phyloP scores from a whole-genome alignment of 495 filamentous ascomycete genomes.

The Aspergillus campestris region DNA sequence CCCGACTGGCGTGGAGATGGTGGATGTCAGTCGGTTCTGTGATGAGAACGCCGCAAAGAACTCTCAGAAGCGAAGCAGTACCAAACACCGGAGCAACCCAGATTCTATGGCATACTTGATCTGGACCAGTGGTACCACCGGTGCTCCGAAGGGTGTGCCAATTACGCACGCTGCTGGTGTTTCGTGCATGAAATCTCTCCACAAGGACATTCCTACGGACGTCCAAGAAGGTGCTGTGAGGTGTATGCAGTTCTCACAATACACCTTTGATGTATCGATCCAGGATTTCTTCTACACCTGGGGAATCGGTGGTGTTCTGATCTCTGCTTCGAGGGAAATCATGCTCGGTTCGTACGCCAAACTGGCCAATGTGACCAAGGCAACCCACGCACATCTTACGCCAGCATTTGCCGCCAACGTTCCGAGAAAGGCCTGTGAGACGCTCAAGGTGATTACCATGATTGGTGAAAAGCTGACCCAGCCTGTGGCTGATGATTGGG shows the following conservation, averaged over 20 bases:
- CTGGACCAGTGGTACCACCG: slow-evolving; percentile 79
- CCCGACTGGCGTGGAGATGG: slow-evolving; percentile 14
- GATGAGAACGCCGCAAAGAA: background rate
- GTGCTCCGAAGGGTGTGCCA: slow-evolving; percentile 60
- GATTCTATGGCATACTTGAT: slow-evolving; percentile 58
- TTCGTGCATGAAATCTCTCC: slow-evolving; percentile 24
- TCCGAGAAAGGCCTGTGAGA: slow-evolving; percentile 20
- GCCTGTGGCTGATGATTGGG: slow-evolving; percentile 30
- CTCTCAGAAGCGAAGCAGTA: background rate
- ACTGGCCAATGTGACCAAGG: slow-evolving; percentile 21
- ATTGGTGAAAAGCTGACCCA: slow-evolving; percentile 92
- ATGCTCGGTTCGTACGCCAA: slow-evolving; percentile 28
- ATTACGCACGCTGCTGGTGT: slow-evolving; percentile 30
- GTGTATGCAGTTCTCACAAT: slow-evolving; percentile 31
- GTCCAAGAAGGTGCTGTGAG: slow-evolving; percentile 15
- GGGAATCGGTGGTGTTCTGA: slow-evolving; percentile 27
- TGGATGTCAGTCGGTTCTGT: slow-evolving; percentile 17
- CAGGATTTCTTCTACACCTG: slow-evolving; percentile 35
- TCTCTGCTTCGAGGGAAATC: slow-evolving; percentile 23
- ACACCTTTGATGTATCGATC: slow-evolving; percentile 32
- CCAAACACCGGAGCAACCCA: slow-evolving; percentile 7
- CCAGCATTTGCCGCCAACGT: slow-evolving; percentile 29
- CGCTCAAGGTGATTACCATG: slow-evolving; percentile 71
- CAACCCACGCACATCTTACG: slow-evolving; percentile 33
- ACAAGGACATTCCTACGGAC: slow-evolving; percentile 21